Conservation (phyloP, 805 yeast genomes). For the Wickerhamiella azyma region DNA sequence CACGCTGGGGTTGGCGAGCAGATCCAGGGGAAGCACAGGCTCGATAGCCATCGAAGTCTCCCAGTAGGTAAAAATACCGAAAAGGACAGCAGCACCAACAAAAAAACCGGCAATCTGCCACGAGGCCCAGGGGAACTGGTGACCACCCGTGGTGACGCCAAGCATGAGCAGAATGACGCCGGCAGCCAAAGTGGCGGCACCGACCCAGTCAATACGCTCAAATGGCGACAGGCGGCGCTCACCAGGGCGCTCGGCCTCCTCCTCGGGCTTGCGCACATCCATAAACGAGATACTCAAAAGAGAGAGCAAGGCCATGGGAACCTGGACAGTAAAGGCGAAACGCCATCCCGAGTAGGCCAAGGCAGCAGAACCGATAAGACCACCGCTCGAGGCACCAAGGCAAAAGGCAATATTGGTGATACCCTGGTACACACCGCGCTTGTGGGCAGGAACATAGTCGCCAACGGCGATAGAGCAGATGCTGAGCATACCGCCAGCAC, state of each 20-base stretch:
- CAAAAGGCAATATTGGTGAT: conserved; percentile 64
- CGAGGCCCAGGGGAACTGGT: conserved; percentile 33
- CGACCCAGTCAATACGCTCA: conserved; percentile 52
- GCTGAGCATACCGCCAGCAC: conserved; percentile 81
- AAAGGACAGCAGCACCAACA: conserved; percentile 22
- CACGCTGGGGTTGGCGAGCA: conserved; percentile 48
- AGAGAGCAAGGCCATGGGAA: conserved; percentile 29
- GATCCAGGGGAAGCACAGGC: conserved; percentile 52
- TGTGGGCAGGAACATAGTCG: conserved; percentile 63
- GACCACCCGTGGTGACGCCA: conserved; percentile 56
- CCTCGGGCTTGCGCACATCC: conserved; percentile 11
- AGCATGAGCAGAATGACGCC: conserved; percentile 44
- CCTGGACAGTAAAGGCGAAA: conserved; percentile 30
- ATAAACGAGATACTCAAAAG: conserved; percentile 23
- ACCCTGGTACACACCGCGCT: conserved; percentile 76
- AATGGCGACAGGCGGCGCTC: conserved; percentile 34
- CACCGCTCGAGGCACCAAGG: conserved; percentile 67
- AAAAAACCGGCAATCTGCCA: conserved; percentile 15
- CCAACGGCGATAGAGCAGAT: conserved; percentile 62
- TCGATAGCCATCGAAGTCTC: conserved; percentile 42
- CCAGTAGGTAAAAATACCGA: conserved; percentile 34
- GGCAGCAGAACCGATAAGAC: conserved; percentile 41
- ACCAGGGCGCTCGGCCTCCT: conserved; percentile 12
- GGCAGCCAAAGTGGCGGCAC: conserved; percentile 45
- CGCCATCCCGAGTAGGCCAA: conserved; percentile 52